These are phyloP conservation scores for Trichoderma koningiopsis DNA, from an alignment of 2,329 filamentous ascomycete species.

Conservation along the genomic window DNA sequence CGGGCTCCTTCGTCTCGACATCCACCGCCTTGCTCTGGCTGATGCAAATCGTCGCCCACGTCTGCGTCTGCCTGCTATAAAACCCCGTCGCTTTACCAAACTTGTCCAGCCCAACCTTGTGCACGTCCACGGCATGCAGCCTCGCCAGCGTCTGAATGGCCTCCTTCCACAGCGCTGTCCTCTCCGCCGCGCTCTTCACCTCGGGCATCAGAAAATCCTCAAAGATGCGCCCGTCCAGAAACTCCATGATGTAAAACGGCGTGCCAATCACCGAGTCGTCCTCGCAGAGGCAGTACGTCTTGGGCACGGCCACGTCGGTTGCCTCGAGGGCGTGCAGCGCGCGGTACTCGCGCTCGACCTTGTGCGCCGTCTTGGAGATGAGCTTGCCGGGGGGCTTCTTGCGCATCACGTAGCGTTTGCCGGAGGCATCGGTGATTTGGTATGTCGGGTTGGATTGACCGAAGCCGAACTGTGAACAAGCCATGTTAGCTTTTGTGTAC, in stretches of 20 bases:
- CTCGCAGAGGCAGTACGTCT: conserved; percentile 81
- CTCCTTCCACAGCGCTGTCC: conserved; percentile 81
- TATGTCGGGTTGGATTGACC: conserved; percentile 98
- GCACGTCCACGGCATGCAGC: conserved; percentile 75
- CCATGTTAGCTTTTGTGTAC: conserved; percentile 7
- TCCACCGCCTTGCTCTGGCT: conserved; percentile 77
- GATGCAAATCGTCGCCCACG: conserved; percentile 75
- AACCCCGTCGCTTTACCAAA: conserved; percentile 79
- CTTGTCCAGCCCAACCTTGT: conserved; percentile 64
- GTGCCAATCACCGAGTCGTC: conserved; percentile 80
- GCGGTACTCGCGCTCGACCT: conserved; percentile 93
- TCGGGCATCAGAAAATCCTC: conserved; percentile 82
- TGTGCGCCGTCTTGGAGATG: conserved; percentile 89
- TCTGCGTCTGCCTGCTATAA: conserved; percentile 82
- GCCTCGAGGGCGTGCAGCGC: conserved; percentile 79
- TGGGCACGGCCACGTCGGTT: conserved; percentile 85
- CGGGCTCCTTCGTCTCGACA: conserved; percentile 71
- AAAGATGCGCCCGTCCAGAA: conserved; percentile 90
- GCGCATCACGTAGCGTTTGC: conserved; percentile 80
- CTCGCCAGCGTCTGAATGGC: conserved; percentile 81
- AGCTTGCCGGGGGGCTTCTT: conserved; percentile 98
- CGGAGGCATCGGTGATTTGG: conserved; percentile 74
- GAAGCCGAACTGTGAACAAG: conserved; percentile 75
- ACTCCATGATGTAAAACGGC: conserved; percentile 97
- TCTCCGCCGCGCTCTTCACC: conserved; percentile 62